Base-by-base conservation (phyloP, 2,329 filamentous ascomycete species). In the Aphanoascus verrucosus region DNA sequence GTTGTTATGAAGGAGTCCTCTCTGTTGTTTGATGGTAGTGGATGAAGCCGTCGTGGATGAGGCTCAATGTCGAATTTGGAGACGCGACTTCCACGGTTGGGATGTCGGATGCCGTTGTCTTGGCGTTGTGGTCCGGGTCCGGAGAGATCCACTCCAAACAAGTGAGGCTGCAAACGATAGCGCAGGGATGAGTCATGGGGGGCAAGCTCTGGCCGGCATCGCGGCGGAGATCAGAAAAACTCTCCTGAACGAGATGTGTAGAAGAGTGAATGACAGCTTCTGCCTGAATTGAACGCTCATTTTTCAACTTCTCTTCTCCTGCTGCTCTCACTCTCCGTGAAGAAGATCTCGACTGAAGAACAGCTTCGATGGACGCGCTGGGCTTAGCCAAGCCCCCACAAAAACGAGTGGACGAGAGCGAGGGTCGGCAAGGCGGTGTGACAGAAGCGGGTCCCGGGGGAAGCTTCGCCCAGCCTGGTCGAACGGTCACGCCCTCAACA, bases 361-460 rank as follows among this genome's bases (percentile, higher is more conserved):
- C 23, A 28, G 23, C 23, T 28, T 28, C 7, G 23, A 28, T 28
- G 43, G 43, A 46, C 17, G 38, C 3, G 14, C 6, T 17, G 38
- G 38, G 19, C n/a, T 19, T 28, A 23, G 43, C 28, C 28, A 9
- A 46, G 7, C 42, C 48, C 20, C 20, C 23, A 50, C 37, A 49
- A 38, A 49, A 49, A 35, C 32, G 35, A 52, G 8, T 51, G 38
- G 40, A 19, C n/a, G 49, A 44, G 49, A 8, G 31, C 34, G 23
- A 14, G 34, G 31, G 6, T 32, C 48, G 48, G 48, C 48, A 52
- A 52, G 49, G 49, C 49, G 49, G 49, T 52, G 49, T 52, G 49
- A 52, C 49, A 52, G 49, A 45, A 52, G 41, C 40, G 40, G 49
- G 49, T 44, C 41, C 41, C 28, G 23, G 34, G 35, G 20, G 48